Evolutionary conservation across 768 basidiomycete genomes (phyloP).

Genomic region (Tulasnella calospora): DNA sequence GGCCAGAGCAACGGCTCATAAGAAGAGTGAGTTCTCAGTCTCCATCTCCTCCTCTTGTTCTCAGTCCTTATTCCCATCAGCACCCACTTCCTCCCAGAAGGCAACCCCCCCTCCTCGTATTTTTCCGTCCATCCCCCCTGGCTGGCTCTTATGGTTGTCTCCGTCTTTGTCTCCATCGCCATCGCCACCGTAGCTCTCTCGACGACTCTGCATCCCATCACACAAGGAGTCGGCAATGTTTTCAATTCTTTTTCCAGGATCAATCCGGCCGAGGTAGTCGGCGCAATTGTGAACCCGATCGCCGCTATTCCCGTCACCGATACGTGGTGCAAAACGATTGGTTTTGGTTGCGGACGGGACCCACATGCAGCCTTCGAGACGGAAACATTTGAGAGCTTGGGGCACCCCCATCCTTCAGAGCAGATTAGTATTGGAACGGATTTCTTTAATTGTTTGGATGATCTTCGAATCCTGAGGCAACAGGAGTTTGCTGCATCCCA

Average conservation of each 20-base stretch:
- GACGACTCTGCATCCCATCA: not conserved
- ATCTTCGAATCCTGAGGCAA: constrained; percentile 14
- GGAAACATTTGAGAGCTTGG: not conserved
- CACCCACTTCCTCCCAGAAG: not conserved
- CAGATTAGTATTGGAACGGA: constrained; percentile 20
- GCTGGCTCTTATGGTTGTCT: not conserved
- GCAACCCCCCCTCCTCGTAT: not conserved
- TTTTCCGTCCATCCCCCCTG: not conserved
- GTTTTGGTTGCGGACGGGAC: constrained; percentile 2
- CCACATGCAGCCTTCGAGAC: constrained; percentile 11
- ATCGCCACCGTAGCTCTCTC: not conserved
- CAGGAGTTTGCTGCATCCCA: constrained; percentile 12
- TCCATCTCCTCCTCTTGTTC: not conserved
- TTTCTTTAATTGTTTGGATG: constrained; percentile 23
- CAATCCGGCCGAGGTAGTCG: not conserved
- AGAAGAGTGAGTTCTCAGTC: not conserved
- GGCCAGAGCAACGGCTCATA: not conserved
- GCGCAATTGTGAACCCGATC: not conserved
- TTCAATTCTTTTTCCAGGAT: not conserved
- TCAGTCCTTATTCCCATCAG: not conserved
- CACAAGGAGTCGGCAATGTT: constrained; percentile 8
- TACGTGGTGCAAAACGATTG: not conserved
- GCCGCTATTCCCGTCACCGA: not conserved
- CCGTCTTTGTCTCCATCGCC: too few relatives aligned
- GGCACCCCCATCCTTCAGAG: not conserved